Base-by-base conservation (phyloP, 352 stramenopile species). In the Pythium insidiosum region DNA sequence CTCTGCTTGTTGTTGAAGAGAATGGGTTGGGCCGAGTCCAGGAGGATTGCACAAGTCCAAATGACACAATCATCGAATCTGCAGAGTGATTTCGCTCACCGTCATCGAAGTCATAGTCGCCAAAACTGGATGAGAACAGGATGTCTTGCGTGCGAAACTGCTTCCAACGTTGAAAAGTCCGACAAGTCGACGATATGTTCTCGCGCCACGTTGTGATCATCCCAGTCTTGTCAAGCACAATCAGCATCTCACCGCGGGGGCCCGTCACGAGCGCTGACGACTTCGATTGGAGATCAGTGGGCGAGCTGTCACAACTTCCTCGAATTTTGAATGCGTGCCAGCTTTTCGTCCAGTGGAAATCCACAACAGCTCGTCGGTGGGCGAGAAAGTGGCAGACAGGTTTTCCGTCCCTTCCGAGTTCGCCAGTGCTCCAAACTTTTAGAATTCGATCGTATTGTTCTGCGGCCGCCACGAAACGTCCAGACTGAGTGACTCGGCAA, bases 141-240 rank as follows among this genome's bases (percentile, higher is more conserved):
- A 73, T 65, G 38, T 88, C 73, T 2, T 47, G 41, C 15, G 56
- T 60, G 29, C 46, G 48, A 23, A 87, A 73, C 11, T 52, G 51
- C 46, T 88, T 86, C 79, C 79, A 91, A 21, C 84, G 29, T 19
- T 73, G 63, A 52, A 94, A 92, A 10, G 70, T 70, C 0, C 72
- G 68, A 19, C 38, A 48, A 5, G 56, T 38, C 4, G 63, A 56
- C 19, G 59, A 62, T 5, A 67, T 43, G 25, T 72, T 84, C 44
- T 90, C 76, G 10, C 73, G 66, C 82, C 82, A 94, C 19, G 92
- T 84, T 19, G 70, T 84, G 33, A 94, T 46, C 22, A 58, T 73
- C 5, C 79, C 79, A 22, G 50, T 45, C 19, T 61, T 56, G 38
- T 94, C 76, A 23, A 94, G 62, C 30, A 72, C 73, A 38, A 85